phyloP scores from a whole-genome alignment of 2,329 filamentous ascomycete genomes.

The Madurella mycetomatis region DNA sequence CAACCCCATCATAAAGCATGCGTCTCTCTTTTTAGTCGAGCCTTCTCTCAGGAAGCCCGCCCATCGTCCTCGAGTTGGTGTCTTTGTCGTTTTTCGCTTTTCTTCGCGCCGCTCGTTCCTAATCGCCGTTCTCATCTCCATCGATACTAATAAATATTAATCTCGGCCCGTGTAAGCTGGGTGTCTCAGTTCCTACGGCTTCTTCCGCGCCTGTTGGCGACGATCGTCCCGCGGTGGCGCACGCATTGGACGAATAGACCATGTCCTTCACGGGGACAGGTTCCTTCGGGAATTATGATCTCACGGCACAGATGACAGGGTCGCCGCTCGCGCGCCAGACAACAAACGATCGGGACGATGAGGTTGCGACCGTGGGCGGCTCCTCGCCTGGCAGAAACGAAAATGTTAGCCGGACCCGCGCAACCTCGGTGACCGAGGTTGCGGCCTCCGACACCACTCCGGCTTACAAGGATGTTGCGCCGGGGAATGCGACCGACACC shows the following conservation, averaged over 20 bases:
- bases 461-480: constrained; percentile 28
- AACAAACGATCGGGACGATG: constrained; percentile 29
- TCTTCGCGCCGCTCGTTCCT: too few species aligned
- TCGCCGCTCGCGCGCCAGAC: constrained; percentile 31
- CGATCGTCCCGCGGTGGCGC: constrained; percentile 6
- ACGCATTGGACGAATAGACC: constrained; percentile 1
- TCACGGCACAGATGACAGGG: constrained; percentile 41
- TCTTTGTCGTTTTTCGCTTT: too few species aligned
- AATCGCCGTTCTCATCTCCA: too few species aligned
- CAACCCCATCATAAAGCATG: background rate
- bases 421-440: constrained; percentile 36
- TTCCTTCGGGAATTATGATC: constrained; percentile 46
- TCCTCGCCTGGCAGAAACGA: constrained; percentile 26
- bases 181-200: background rate
- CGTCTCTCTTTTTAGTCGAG: constrained; percentile 3
- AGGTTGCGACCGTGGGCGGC: constrained; percentile 13
- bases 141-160: too few species aligned
- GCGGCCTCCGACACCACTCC: constrained; percentile 27
- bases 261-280: constrained; percentile 41
- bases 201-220: background rate
- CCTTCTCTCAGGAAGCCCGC: background rate
- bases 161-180: background rate
- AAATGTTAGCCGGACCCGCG: constrained; percentile 31
- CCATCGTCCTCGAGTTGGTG: background rate
- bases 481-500: constrained; percentile 28